phyloP scores from a whole-genome alignment of 2,329 filamentous ascomycete species.

The Tolypocladium inflatum region DNA sequence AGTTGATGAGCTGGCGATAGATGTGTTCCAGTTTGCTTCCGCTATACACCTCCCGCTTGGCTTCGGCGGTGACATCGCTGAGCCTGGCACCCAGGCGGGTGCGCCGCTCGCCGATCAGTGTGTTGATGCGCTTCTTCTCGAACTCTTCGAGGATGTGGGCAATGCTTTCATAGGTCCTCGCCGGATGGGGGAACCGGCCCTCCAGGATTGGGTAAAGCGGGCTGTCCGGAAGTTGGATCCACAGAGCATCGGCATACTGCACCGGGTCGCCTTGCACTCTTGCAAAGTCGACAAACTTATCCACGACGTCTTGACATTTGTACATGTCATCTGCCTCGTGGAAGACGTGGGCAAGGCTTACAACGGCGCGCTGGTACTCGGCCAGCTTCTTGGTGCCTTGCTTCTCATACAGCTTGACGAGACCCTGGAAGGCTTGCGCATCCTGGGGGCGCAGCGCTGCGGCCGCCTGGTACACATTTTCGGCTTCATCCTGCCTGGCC shows the following conservation, averaged over 20 bases:
- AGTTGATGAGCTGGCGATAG: constrained; percentile 79
- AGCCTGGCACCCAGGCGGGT: constrained; percentile 80
- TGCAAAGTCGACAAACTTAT: constrained; percentile 70
- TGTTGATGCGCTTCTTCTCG: constrained; percentile 84
- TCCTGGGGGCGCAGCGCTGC: constrained; percentile 64
- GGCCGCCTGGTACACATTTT: constrained; percentile 65
- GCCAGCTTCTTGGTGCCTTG: constrained; percentile 60
- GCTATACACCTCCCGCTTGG: constrained; percentile 74
- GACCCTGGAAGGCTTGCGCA: constrained; percentile 81
- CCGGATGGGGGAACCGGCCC: constrained; percentile 71
- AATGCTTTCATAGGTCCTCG: constrained; percentile 71
- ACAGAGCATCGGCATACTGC: constrained; percentile 69
- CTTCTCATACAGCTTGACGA: constrained; percentile 77
- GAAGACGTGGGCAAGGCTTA: constrained; percentile 68
- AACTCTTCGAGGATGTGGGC: constrained; percentile 76
- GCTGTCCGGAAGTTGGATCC: constrained; percentile 68
- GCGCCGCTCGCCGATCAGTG: constrained; percentile 77
- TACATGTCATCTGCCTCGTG: constrained; percentile 54
- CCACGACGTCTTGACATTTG: constrained; percentile 58
- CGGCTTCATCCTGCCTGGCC: constrained; percentile 60
- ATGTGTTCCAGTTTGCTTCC: constrained; percentile 70
- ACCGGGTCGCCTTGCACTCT: constrained; percentile 60
- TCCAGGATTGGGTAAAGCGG: constrained; percentile 75
- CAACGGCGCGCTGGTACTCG: constrained; percentile 63
- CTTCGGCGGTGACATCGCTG: constrained; percentile 74